Evolutionary conservation across 139 green algal species (phyloP).

Genomic region (Tetratostichococcus sp.): DNA sequence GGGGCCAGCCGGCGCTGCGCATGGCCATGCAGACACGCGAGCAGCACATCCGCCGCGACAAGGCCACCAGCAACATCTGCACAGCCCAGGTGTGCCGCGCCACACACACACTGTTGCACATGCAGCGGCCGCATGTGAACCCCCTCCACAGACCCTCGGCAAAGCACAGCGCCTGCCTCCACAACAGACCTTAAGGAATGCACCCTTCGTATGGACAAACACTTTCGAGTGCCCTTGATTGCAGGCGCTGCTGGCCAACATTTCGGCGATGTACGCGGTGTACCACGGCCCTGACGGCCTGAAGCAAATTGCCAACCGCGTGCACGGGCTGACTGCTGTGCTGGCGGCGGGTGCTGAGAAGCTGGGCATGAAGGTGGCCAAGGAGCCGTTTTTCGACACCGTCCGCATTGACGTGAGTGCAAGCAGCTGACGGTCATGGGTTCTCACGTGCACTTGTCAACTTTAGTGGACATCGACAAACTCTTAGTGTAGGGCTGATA

Average conservation of each 20-base stretch:
- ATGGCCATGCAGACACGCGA: constrained; percentile 99
- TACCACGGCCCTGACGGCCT: constrained; percentile 98
- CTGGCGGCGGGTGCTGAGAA: constrained; percentile 79
- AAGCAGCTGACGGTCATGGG: constrained; percentile 6
- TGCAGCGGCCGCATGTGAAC: no score
- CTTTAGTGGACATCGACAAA: no score
- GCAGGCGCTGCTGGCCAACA: constrained; percentile 97
- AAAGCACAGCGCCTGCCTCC: no score
- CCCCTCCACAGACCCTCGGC: no score
- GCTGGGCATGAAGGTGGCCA: constrained; percentile 58
- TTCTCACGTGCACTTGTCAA: no score
- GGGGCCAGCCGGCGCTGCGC: constrained; percentile 84
- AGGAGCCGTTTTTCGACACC: constrained; percentile 93
- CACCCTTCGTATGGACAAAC: neutral
- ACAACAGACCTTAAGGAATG: no score
- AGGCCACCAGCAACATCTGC: constrained; percentile 99
- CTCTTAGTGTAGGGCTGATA: no score
- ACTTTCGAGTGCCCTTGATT: no score
- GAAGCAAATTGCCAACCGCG: constrained; percentile 78
- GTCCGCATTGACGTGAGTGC: constrained; percentile 49
- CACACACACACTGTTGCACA: constrained; percentile 6
- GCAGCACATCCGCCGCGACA: constrained; percentile 99
- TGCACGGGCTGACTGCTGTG: constrained; percentile 81
- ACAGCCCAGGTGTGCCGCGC: constrained; percentile 58
- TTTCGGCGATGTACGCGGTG: constrained; percentile 93